These are phyloP conservation scores for Danielia oregonensis DNA, from an alignment of 805 yeast genomes.

Conservation along the genomic window DNA sequence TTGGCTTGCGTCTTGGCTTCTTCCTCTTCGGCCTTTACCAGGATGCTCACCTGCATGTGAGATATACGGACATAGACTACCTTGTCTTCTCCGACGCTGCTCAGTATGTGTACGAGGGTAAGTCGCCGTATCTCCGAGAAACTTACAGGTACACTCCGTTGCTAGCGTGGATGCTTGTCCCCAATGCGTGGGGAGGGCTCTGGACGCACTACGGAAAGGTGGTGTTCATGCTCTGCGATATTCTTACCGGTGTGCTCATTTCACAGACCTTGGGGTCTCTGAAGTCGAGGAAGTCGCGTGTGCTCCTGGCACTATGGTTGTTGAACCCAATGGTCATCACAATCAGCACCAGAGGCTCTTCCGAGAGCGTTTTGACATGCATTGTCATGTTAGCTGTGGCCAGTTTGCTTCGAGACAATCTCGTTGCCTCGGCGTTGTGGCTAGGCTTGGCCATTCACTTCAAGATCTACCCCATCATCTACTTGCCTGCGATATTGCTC, in stretches of 20 bases:
- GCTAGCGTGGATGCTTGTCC: conserved; percentile 76
- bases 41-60: conserved; percentile 72
- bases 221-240: conserved; percentile 71
- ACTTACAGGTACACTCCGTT: conserved; percentile 94
- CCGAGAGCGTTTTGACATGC: conserved; percentile 85
- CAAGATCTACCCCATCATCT: conserved; percentile 89
- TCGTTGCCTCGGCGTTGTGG: conserved; percentile 37
- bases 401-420: conserved; percentile 31
- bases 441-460: conserved; percentile 84
- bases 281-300: conserved; percentile 24
- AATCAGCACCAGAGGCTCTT: conserved; percentile 88
- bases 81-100: conserved; percentile 94
- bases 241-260: conserved; percentile 69
- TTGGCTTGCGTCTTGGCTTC: conserved; percentile 52
- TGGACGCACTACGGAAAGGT: conserved; percentile 71
- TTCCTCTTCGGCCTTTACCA: conserved; percentile 81
- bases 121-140: conserved; percentile 77
- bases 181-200: conserved; percentile 47
- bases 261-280: conserved; percentile 2
- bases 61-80: conserved; percentile 93
- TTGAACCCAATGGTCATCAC: conserved; percentile 94
- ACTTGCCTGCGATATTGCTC: conserved; percentile 67
- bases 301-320: conserved; percentile 69
- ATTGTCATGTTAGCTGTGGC: conserved; percentile 49
- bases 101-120: conserved; percentile 51